These are phyloP conservation scores for Verbascum thapsus DNA, from an alignment of 257 asterid genomes.

Conservation along the genomic window DNA sequence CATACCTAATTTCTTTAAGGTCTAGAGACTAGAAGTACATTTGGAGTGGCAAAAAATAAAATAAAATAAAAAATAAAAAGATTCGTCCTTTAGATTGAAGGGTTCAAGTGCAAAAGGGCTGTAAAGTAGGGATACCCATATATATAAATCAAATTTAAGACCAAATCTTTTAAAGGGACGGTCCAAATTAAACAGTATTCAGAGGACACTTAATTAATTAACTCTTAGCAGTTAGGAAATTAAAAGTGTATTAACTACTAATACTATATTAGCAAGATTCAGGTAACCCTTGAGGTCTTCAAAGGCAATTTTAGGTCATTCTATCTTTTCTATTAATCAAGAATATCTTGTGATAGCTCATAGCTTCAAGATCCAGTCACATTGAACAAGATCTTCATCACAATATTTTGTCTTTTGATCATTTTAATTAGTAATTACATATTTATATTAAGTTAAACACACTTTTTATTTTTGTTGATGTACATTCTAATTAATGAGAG, in stretches of 20 bases:
- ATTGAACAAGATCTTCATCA: conserved; percentile 32
- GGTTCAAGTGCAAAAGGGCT: conserved; percentile 17
- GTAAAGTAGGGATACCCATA: conserved; percentile 37
- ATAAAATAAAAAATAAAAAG: not conserved
- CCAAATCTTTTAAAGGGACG: conserved; percentile 18
- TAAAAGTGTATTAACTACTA: conserved; percentile 16
- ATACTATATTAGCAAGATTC: not conserved
- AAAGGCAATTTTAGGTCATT: conserved; percentile 38
- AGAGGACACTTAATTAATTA: not conserved
- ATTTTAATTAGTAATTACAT: too few species aligned
- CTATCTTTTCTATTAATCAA: not conserved
- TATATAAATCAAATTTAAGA: conserved; percentile 21
- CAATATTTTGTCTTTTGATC: not conserved
- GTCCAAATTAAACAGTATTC: conserved; percentile 31
- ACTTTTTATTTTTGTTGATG: too few species aligned
- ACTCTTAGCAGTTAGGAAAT: conserved; percentile 26
- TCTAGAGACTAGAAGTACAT: not conserved
- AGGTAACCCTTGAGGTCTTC: conserved; percentile 40
- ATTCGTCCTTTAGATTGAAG: conserved; percentile 17
- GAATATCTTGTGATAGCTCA: conserved; percentile 1
- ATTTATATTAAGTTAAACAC: too few species aligned
- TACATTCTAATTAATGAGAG: too few species aligned
- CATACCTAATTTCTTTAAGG: conserved; percentile 9
- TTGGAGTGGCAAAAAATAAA: not conserved
- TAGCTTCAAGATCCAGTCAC: conserved; percentile 37